These are phyloP conservation scores for Pichia sp. DNA, from an alignment of 1,139 yeast genomes.

Conservation along the genomic window DNA sequence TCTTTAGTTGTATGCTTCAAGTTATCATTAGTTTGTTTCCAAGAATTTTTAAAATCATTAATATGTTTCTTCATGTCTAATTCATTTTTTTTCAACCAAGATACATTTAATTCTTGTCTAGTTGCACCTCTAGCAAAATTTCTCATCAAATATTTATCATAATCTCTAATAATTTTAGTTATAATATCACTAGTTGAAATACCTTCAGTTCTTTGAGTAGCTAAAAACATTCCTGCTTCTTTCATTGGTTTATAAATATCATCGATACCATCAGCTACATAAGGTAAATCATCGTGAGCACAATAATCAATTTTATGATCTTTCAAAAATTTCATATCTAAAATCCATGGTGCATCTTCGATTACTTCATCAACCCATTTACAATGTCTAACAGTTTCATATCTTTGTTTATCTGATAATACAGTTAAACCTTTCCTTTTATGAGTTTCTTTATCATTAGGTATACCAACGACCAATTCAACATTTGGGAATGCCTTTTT, in stretches of 20 bases:
- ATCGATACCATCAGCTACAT: constrained; percentile 78
- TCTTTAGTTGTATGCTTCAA: constrained; percentile 73
- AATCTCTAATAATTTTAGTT: constrained; percentile 88
- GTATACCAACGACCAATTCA: constrained; percentile 81
- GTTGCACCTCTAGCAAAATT: constrained; percentile 97
- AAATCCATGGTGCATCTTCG: constrained; percentile 93
- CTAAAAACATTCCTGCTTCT: constrained; percentile 80
- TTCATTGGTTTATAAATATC: constrained; percentile 92
- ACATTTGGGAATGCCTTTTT: constrained; percentile 87
- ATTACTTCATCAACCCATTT: constrained; percentile 96
- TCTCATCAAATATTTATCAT: constrained; percentile 93
- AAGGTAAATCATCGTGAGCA: constrained; percentile 96
- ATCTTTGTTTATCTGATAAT: constrained; percentile 75
- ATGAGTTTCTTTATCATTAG: constrained; percentile 86
- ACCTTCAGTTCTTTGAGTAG: constrained; percentile 96
- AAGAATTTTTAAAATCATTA: constrained; percentile 74
- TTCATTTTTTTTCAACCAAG: constrained; percentile 96
- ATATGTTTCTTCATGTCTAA: constrained; percentile 88
- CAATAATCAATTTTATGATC: constrained; percentile 87
- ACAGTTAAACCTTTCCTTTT: constrained; percentile 90
- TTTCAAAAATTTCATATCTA: constrained; percentile 70
- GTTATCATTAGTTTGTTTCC: constrained; percentile 66
- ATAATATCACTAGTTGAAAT: constrained; percentile 93
- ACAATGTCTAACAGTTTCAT: constrained; percentile 84
- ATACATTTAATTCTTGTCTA: constrained; percentile 88